Evolutionary conservation across 1,139 yeast species (phyloP), one percentile per base, ranked within the genome.

Genomic region (Candida albicans): DNA sequence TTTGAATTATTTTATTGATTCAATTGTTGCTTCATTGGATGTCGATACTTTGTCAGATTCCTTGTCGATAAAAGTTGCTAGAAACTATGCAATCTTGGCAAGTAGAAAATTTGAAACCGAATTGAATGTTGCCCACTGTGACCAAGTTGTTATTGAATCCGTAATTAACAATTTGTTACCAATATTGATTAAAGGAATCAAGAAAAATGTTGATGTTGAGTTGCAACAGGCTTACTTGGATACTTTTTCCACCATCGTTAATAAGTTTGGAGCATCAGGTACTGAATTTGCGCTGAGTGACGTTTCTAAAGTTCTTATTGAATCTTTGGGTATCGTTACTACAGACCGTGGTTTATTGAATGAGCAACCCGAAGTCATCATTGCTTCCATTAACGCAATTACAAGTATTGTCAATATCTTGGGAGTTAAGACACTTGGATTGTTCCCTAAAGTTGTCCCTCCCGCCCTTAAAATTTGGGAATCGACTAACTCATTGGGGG

Each of bases 381-480:
- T 93, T 38, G 79, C 96, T 1, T 79, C 96, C 1, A 73, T 90
- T 46, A 80, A 84, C 55, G 83, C 86, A 46, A 77, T 88, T 49
- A 81, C 88, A 43, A 82, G 84, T 49, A 68, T 88, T 45, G 77
- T 88, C 43, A 80, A 82, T 44, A 77, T 81, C 13, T 66, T 91
- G 41, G 99, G 99, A 38, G 93, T 95, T 25, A 87, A 89, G 57
- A 76, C 85, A 47, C 85, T 93, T 62, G 95, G 96, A 7, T 80
- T 76, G 57, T 88, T 89, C 73, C 88, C 96, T 28, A 84, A 83
- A 62, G 82, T 91, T 56, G 80, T 93, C 47, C 90, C 93, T 11
- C 87, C 88, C 11, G 73, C 88, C 8, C 73, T 89, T 48, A 67
- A 70, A 33, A 75, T 88, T 38, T 84, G 88, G 70, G 60, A 64